Conservation (phyloP, 306 rosid species). For the Mimosa bimucronata region DNA sequence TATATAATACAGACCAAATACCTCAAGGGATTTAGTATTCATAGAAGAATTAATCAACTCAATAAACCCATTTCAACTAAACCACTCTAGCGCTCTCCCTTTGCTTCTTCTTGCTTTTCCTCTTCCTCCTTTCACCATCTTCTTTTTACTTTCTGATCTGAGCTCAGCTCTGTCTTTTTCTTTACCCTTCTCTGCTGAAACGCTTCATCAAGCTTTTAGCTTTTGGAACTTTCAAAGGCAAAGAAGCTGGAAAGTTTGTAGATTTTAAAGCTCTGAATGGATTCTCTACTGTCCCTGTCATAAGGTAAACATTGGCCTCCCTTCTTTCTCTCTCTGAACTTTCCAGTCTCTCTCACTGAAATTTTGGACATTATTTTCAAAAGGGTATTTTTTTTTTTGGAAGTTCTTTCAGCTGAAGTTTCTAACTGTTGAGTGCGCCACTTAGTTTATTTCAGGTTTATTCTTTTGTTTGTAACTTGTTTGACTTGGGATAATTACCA, state of each 20-base stretch:
- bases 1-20: not conserved
- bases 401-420: conserved; percentile 27
- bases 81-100: not conserved
- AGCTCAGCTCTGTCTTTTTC: conserved; percentile 13
- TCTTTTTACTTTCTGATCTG: conserved; percentile 35
- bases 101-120: not conserved
- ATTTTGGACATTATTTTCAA: conserved; percentile 39
- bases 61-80: conserved; percentile 26
- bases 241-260: conserved; percentile 48
- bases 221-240: conserved; percentile 46
- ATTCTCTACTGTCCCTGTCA: conserved; percentile 62
- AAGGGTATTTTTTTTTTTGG: conserved; percentile 15
- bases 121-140: conserved; percentile 29
- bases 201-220: conserved; percentile 48
- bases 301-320: conserved; percentile 52
- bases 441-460: conserved; percentile 32
- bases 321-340: conserved; percentile 42
- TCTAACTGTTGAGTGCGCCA: conserved; percentile 41
- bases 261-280: conserved; percentile 58
- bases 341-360: conserved; percentile 43
- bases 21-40: not conserved
- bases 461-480: conserved; percentile 37
- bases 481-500: conserved; percentile 66
- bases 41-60: not conserved
- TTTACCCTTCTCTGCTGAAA: conserved; percentile 42